Evolutionary conservation across 2,329 filamentous ascomycete genomes (phyloP).

Genomic region (Dothistroma pini): DNA sequence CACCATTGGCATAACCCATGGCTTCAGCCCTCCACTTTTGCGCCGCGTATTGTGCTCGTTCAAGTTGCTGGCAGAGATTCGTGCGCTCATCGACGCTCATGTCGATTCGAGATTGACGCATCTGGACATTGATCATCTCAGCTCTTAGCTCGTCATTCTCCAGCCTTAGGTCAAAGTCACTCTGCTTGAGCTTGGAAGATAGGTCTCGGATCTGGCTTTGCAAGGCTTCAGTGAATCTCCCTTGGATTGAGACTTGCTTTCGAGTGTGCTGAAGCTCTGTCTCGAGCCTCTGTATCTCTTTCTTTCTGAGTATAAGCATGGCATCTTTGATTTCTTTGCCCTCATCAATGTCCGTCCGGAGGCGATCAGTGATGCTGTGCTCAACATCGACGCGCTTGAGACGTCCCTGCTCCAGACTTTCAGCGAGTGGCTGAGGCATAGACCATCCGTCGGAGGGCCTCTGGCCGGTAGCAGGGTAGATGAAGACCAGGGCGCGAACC

Average conservation of each 20-base stretch:
- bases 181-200: constrained; percentile 2
- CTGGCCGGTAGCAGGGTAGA: constrained; percentile 18
- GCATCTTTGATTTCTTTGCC: constrained; percentile 25
- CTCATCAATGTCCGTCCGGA: constrained; percentile 27
- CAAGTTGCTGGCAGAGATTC: constrained; percentile 19
- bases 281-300: constrained; percentile 23
- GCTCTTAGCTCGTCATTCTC: constrained; percentile 2
- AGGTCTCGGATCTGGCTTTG: constrained; percentile 13
- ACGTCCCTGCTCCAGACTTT: constrained; percentile 16
- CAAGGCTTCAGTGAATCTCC: constrained; percentile 12
- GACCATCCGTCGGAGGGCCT: constrained; percentile 11
- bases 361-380: constrained; percentile 22
- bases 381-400: constrained; percentile 23
- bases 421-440: constrained; percentile 21
- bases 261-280: neutral
- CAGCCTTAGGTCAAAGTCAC: constrained; percentile 3
- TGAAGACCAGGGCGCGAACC: constrained; percentile 29
- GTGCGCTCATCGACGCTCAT: constrained; percentile 12
- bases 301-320: constrained; percentile 19
- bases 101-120: neutral
- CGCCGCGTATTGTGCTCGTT: constrained; percentile 16
- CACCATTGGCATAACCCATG: constrained; percentile 14
- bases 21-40: constrained; percentile 15
- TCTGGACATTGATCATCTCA: constrained; percentile 2
- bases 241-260: constrained; percentile 14